Percentiles rank a stretch among this genome's conserved stretches.
phyloP scores from a whole-genome alignment of 83 land plant genomes.

The Larix sibirica region DNA sequence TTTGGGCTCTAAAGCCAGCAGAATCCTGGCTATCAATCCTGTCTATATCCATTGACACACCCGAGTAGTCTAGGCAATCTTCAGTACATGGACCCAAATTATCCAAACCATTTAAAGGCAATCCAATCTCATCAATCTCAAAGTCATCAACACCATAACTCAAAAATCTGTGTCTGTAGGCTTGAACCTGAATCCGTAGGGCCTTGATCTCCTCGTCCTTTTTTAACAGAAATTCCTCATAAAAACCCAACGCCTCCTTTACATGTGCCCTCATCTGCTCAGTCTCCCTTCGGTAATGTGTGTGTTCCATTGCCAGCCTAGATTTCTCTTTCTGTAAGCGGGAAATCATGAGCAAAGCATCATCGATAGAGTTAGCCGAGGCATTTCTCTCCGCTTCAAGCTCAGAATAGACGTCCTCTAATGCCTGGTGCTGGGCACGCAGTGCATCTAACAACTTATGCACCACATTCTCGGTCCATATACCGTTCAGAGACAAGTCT shows the following conservation, averaged over 20 bases:
- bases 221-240: not conserved
- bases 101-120: too few relatives aligned
- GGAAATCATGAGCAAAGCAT: constrained; percentile 19
- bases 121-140: too few relatives aligned
- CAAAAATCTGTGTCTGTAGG: not conserved
- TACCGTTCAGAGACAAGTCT: not conserved
- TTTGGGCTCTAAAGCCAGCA: too few relatives aligned
- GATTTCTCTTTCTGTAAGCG: constrained; percentile 13
- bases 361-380: constrained; percentile 7
- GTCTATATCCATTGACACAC: too few relatives aligned
- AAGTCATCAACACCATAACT: too few relatives aligned
- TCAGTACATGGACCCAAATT: too few relatives aligned
- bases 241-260: not conserved
- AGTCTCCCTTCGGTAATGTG: not conserved
- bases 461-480: not conserved
- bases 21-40: too few relatives aligned
- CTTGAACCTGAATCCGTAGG: not conserved
- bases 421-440: not conserved
- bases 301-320: not conserved
- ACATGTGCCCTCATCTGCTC: not conserved
- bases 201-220: constrained; percentile 12
- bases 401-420: not conserved
- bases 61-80: too few relatives aligned
- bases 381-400: constrained; percentile 12
- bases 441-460: not conserved